Evolutionary conservation across 371 early-diverging fungal species (phyloP).

Genomic region (Thermomucor indicae-seudaticae): DNA sequence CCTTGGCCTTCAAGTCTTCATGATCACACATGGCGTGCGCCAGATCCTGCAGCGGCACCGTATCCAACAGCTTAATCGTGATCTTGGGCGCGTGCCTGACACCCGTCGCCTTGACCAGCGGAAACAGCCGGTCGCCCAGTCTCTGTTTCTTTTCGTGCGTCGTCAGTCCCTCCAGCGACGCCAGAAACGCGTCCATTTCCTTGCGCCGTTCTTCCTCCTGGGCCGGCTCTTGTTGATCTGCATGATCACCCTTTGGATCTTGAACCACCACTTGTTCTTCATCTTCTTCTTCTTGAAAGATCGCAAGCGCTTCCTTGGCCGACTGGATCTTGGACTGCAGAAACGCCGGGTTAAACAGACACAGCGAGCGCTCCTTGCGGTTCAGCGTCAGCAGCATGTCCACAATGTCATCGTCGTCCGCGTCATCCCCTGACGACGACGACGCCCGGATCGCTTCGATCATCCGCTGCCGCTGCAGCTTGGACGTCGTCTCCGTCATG

Average conservation of each 20-base stretch:
- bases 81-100: slow-evolving; percentile 30
- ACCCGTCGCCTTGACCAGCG: slow-evolving; percentile 28
- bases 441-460: slow-evolving; percentile 19
- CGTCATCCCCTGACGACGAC: slow-evolving; percentile 16
- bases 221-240: neutral
- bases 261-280: slow-evolving; percentile 2
- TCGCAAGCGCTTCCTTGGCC: slow-evolving; percentile 41
- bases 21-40: slow-evolving; percentile 45
- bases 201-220: slow-evolving; percentile 2
- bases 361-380: slow-evolving; percentile 39
- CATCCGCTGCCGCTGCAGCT: slow-evolving; percentile 19
- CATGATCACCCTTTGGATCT: neutral
- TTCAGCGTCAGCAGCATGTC: slow-evolving; percentile 44
- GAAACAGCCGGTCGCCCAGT: slow-evolving; percentile 37
- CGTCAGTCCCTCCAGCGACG: slow-evolving; percentile 18
- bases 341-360: slow-evolving; percentile 43
- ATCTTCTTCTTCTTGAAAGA: slow-evolving; percentile 26
- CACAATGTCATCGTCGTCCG: slow-evolving; percentile 33
- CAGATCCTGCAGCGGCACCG: slow-evolving; percentile 35
- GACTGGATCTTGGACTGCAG: slow-evolving; percentile 30
- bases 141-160: slow-evolving; percentile 32
- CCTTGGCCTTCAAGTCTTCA: slow-evolving; percentile 28
- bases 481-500: slow-evolving; percentile 25
- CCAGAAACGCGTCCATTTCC: slow-evolving; percentile 25
- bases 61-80: slow-evolving; percentile 48